Percentiles rank a stretch among this genome's conserved stretches.
Conservation (phyloP, 192 early-diverging fungal species). For the Podila clonocystis region DNA sequence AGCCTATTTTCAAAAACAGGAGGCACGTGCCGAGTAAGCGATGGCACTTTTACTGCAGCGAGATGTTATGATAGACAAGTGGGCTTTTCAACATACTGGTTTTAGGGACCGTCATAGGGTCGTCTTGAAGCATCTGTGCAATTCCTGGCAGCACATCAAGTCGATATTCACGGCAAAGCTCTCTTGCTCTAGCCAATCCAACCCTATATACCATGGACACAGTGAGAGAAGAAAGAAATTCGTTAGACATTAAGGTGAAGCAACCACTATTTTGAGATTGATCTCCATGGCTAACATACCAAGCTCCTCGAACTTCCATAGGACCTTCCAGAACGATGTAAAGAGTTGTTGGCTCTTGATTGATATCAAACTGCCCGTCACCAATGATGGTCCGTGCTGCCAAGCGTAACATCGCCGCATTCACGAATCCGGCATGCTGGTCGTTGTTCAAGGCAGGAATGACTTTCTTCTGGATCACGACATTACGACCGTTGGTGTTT, state of each 20-base stretch:
- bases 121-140: conserved; percentile 49
- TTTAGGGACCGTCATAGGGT: conserved; percentile 21
- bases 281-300: conserved; percentile 28
- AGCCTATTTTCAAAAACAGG: not conserved
- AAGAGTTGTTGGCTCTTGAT: conserved; percentile 39
- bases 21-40: not conserved
- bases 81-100: conserved; percentile 17
- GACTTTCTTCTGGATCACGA: conserved; percentile 45
- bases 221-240: not conserved
- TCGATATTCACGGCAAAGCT: conserved; percentile 44
- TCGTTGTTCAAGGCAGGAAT: conserved; percentile 49
- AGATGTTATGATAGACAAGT: not conserved
- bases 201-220: conserved; percentile 13
- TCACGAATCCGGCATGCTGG: conserved; percentile 58
- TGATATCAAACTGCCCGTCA: conserved; percentile 57
- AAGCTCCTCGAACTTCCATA: conserved; percentile 60
- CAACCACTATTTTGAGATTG: not conserved
- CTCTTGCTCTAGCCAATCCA: conserved; percentile 40
- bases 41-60: no score
- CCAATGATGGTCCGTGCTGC: conserved; percentile 60
- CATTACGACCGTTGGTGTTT: conserved; percentile 33
- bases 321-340: conserved; percentile 58
- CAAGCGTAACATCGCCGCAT: conserved; percentile 60
- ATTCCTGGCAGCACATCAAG: conserved; percentile 39
- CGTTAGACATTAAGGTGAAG: not conserved